Evolutionary conservation across 2,329 filamentous ascomycete genomes (phyloP), one percentile per base, ranked within the genome.

Genomic region (Aspergillus hortae): DNA sequence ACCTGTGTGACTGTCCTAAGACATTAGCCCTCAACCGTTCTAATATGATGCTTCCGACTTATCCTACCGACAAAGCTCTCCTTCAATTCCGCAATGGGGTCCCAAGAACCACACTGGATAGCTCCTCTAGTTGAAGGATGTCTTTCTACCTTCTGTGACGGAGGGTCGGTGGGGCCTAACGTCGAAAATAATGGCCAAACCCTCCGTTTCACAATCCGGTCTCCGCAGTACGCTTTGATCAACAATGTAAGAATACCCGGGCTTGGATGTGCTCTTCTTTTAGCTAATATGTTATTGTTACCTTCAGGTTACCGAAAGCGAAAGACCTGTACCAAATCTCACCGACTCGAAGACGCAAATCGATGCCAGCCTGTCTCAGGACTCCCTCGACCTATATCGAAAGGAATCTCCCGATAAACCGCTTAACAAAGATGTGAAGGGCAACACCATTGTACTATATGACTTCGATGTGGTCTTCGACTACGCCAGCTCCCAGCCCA

Each of bases 301-400:
- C 33, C 44, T 46, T 30, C 52, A 73, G 66, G 70, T 61, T 64
- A 58, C 35, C 12, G 55, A 61, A 49, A 48, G 49, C 33, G 50
- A 58, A 4, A 52, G 40, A 15, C 50, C 52, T 15, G 56, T 54
- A 33, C 61, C 61, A 7, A 62, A 59, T 21, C 51, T 75, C 42
- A 73, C 67, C 25, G 72, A 75, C 51, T 60, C 64, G 10, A 52
- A 57, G 5, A 65, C 67, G 12, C 66, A 66, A 27, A 67, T 75
- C 9, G 60, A 66, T 27, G 68, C 64, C 6, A 63, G 61, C 19
- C 57, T 75, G 30, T 52, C 67, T 9, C 51, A 51, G 6, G 60
- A 63, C 11, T 60, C 67, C 6, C 49, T 65, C 6, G 50, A 63
- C 35, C 25, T 52, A 25, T 69, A 66, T 46, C n/a, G 44, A 11